Base-by-base conservation (phyloP, 371 early-diverging fungal species). In the Nematocida minor region DNA sequence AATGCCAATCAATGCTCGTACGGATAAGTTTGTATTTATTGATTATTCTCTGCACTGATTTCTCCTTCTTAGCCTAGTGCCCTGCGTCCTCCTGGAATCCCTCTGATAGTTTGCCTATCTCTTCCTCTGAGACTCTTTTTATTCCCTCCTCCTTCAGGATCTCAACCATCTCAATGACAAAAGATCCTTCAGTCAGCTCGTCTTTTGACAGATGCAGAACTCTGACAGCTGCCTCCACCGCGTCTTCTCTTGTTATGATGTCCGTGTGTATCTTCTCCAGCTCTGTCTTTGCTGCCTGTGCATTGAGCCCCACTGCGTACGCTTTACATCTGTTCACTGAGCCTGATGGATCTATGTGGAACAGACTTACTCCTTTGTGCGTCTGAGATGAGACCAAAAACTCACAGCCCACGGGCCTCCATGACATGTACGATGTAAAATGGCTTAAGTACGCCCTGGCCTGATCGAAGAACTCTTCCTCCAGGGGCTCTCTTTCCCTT, bases 211-310 rank as follows among this genome's bases (percentile, higher is more conserved):
- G 68, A 41, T 83, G 83, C 2, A 86, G 27, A 27, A 83, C 82
- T 55, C 79, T 57, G 3, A 84, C 74, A 0, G 55, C 85, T 31
- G 68, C 29, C 11, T 85, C 81, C 29, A 84, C 68, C 54, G 82
- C 69, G 27, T 82, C 64, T 9, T 80, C 63, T 42, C 82, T 44
- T 27, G 55, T 27, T 64, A 82, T 44, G 6, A 62, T 57, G 7
- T 81, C 81, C 18, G 69, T 41, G 31, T 82, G 55, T 11, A 83
- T 29, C 54, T 85, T 86, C 62, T 86, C 86, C 22, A 86, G 60
- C 69, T 85, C 85, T 6, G 86, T 86, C 60, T 81, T 81, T 20
- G 82, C 83, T 54, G 82, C 80, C 42, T 69, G 48, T n/a, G 81
- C 29, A 51, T 84, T 83, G 48, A 66, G 79, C 27, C 86, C 86